These are phyloP conservation scores for Urostyla sp. DNA, from an alignment of 73 alveolate species.

Conservation along the genomic window DNA sequence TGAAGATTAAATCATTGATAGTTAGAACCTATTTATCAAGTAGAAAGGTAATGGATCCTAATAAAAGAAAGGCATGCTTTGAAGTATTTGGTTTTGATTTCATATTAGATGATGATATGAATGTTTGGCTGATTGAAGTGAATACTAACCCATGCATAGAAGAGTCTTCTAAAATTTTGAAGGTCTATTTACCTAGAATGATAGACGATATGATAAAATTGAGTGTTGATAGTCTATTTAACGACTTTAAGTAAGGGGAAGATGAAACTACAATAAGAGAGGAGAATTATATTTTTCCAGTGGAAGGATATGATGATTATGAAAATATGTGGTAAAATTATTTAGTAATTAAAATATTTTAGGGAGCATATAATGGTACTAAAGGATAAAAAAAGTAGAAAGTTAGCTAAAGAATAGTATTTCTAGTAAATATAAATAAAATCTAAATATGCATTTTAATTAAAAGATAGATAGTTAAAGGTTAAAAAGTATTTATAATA, in stretches of 20 bases:
- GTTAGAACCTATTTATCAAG: constrained; percentile 58
- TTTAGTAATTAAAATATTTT: too few relatives aligned
- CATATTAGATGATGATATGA: constrained; percentile 88
- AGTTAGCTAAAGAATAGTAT: constrained; percentile 15
- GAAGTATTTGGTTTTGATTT: constrained; percentile 96
- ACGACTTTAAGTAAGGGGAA: constrained; percentile 13
- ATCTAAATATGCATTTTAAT: constrained; percentile 21
- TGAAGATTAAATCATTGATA: constrained; percentile 51
- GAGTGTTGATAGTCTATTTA: constrained; percentile 78
- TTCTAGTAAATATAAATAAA: background rate
- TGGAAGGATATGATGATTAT: constrained; percentile 30
- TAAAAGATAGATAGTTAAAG: constrained; percentile 18
- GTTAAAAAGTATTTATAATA: constrained; percentile 16
- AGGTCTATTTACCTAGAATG: constrained; percentile 90
- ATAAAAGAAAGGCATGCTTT: constrained; percentile 86
- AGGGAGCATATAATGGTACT: background rate
- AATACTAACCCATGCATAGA: constrained; percentile 96
- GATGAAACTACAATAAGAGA: constrained; percentile 4
- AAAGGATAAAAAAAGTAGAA: constrained; percentile 16
- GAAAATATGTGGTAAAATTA: constrained; percentile 60
- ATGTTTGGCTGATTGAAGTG: constrained; percentile 93
- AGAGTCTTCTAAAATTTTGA: constrained; percentile 83
- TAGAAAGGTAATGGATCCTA: constrained; percentile 69
- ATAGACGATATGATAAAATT: constrained; percentile 91
- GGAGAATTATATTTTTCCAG: constrained; percentile 20